Conservation (phyloP, 176 grass and related monocot species). For the Rhynchospora pubera region DNA sequence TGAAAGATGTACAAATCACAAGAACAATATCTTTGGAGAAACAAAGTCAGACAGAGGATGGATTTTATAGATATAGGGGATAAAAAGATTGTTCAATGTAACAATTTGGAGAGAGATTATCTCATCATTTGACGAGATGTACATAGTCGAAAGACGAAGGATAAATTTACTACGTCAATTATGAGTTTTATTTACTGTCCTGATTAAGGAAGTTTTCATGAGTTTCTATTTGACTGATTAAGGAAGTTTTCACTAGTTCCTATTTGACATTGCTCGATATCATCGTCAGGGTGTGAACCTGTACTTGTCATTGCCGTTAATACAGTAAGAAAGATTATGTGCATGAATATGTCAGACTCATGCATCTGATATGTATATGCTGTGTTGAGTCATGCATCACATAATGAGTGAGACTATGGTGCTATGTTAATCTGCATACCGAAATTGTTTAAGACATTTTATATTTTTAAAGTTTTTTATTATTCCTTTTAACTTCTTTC, state of each 20-base stretch:
- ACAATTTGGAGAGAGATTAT: neutral
- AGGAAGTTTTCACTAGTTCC: neutral
- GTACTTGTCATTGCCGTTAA: neutral
- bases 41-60: neutral
- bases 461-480: no score
- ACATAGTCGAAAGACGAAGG: neutral
- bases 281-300: neutral
- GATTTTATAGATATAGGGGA: neutral
- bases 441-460: no score
- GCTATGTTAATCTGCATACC: no score
- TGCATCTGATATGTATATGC: neutral
- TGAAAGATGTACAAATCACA: constrained; percentile 1
- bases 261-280: neutral
- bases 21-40: neutral
- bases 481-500: no score
- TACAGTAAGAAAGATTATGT: neutral
- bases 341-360: neutral
- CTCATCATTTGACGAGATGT: neutral
- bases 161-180: neutral
- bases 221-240: neutral
- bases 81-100: neutral
- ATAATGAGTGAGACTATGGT: no score
- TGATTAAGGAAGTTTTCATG: neutral
- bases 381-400: neutral
- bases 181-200: neutral